Evolutionary conservation across 306 rosid species (phyloP), one percentile per base, ranked within the genome.

Genomic region (Chamaecrista fasciculata): DNA sequence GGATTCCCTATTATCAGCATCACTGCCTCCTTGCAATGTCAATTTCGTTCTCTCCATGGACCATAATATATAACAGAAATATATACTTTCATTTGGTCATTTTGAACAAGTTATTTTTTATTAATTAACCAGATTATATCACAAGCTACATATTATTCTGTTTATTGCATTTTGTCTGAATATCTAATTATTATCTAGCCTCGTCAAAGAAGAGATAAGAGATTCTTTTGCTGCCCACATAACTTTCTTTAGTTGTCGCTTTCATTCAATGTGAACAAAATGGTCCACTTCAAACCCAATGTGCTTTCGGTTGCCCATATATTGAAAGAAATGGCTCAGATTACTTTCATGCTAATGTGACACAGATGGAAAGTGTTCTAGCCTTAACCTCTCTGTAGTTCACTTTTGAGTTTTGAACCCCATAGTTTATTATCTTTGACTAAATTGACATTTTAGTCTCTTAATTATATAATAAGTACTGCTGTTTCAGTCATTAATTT

Each of bases 1-100:
- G 86, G 87, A 84, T 84, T 87, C 89, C 75, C 8, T 44, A 43
- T 74, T 60, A 51, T 71, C 81, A 64, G 48, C 69, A 46, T 42
- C 68, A 12, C 34, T 19, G 28, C 16, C n/a, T 10, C 25, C n/a
- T 10, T 36, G 36, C 20, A 6, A 23, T 26, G 43, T 43, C 36
- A 49, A 26, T 7, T 25, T 4, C 4, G 4, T 28, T 72, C 20
- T 24, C 9, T 36, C 64, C 11, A 64, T 69, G 67, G 73, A 43
- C 55, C 69, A n/a, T 28, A 37, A 11, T 1, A 57, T 5, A 8
- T 6, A 29, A 16, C 1, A 7, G 11, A 33, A 33, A 57, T 9
- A n/a, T 6, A 6, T 29, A n/a, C 16, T 57, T 23, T 48, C 8
- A 24, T 12, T 4, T 5, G 16, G 10, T 18, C 24, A 16, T 28